Conservation (phyloP, 345 rosid species). For the Isatis tinctoria region DNA sequence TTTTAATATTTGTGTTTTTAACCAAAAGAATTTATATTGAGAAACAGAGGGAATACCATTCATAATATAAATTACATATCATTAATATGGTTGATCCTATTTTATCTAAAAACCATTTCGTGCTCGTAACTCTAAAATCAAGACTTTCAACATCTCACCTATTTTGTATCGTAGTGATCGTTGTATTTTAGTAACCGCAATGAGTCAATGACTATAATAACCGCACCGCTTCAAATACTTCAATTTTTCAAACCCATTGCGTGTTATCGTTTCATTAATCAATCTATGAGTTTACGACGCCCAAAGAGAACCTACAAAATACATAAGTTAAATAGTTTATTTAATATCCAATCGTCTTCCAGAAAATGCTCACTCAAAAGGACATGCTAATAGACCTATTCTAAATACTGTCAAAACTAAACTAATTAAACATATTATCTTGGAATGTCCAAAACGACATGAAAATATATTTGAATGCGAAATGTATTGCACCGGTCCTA, state of each 20-base stretch:
- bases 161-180: not conserved
- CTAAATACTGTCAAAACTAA: not conserved
- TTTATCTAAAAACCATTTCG: not conserved
- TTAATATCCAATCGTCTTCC: not conserved
- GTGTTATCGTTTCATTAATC: not conserved
- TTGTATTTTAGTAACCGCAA: slow-evolving; percentile 4
- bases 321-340: not conserved
- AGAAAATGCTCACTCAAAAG: not conserved
- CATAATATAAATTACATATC: not conserved
- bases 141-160: not conserved
- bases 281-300: not conserved
- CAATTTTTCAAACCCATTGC: not conserved
- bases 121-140: not conserved
- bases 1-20: too few species aligned
- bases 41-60: too few species aligned
- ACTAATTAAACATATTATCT: slow-evolving; percentile 20
- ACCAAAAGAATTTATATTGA: too few species aligned
- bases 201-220: not conserved
- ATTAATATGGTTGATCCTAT: not conserved
- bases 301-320: not conserved
- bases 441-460: slow-evolving; percentile 29
- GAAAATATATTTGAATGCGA: slow-evolving; percentile 23
- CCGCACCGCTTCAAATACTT: slow-evolving; percentile 23
- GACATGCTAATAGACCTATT: slow-evolving; percentile 11
- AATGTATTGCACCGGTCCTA: slow-evolving; percentile 28